Evolutionary conservation across 2,329 filamentous ascomycete species (phyloP), one percentile per base, ranked within the genome.

Genomic region (Phyllosticta citribraziliensis): DNA sequence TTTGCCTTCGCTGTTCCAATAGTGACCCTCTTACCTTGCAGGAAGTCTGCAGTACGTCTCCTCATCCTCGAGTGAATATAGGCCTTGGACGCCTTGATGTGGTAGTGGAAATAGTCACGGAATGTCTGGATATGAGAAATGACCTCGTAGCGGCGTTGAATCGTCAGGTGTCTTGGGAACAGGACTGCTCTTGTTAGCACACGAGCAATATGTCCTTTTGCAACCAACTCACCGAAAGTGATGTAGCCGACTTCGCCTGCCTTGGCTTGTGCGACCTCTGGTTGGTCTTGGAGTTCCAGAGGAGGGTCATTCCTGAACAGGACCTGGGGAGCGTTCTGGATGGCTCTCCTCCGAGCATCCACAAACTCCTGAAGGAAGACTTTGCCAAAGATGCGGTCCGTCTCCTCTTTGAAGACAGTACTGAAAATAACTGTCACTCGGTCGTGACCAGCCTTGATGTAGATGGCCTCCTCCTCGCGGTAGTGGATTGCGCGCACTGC

Each of bases 71-170:
- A 95, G 82, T 99, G 94, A 66, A 99, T 99, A 72, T 97, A 99
- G 58, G 95, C 94, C 82, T 99, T 99, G 65, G 92, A 97, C 30
- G 94, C 95, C 79, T 99, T 99, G 78, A 99, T 99, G 77, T 99
- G 94, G 76, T 99, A 99, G 76, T 99, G 94, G 82, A 99, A 99
- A 77, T 99, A 99, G 73, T 99, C 94, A 67, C 94, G 89, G 89
- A 99, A 99, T 14, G 94, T 99, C 78, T 99, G 95, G 70, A 99
- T 97, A 75, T 99, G 95, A 57, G 92, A 97, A 68, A 99, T 99
- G 73, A 95, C 92, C 67, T 97, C 92, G 63, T 89, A 88, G 79
- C 95, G 90, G 72, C 91, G 85, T 75, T 97, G 91, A 14, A 86
- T 85, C 14, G 91, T 93, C 66, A 99, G 81, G 76, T 99, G 95